Conservation (phyloP, 768 basidiomycete genomes). For the Pulveroboletus sp. region DNA sequence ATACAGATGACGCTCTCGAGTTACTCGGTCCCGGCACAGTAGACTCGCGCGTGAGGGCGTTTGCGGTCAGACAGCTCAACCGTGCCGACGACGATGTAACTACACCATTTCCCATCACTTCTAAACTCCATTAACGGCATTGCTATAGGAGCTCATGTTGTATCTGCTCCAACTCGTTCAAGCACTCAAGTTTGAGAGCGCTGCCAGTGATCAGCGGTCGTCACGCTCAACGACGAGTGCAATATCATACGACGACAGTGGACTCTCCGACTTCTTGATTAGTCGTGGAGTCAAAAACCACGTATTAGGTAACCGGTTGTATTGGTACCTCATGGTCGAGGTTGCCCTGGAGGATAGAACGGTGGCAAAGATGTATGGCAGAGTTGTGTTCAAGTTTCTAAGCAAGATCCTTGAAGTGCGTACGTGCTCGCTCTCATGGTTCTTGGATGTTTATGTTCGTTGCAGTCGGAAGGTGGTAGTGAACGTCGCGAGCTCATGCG, state of each 20-base stretch:
- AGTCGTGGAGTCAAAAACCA: slow-evolving; percentile 75
- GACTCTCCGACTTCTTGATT: slow-evolving; percentile 90
- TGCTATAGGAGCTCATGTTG: slow-evolving; percentile 73
- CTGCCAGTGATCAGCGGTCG: slow-evolving; percentile 69
- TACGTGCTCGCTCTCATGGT: not conserved
- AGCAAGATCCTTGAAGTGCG: slow-evolving; percentile 79
- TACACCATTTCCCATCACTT: slow-evolving; percentile 3
- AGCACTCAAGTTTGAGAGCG: slow-evolving; percentile 93
- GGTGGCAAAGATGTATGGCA: slow-evolving; percentile 90
- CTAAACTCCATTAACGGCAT: not conserved
- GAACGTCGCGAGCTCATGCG: slow-evolving; percentile 84
- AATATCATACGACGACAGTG: slow-evolving; percentile 85
- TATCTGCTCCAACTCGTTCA: slow-evolving; percentile 97
- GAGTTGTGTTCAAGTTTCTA: slow-evolving; percentile 88
- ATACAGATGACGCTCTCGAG: slow-evolving; percentile 94
- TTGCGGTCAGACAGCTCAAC: slow-evolving; percentile 87
- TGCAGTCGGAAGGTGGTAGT: slow-evolving; percentile 65
- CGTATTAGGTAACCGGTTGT: slow-evolving; percentile 84
- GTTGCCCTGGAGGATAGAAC: slow-evolving; percentile 81
- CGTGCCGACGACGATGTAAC: slow-evolving; percentile 92
- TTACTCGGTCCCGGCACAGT: slow-evolving; percentile 86
- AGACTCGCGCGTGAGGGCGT: slow-evolving; percentile 88
- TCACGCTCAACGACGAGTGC: slow-evolving; percentile 69
- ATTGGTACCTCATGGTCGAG: slow-evolving; percentile 99
- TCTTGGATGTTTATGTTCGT: not conserved